Evolutionary conservation across 371 early-diverging fungal species (phyloP).

Genomic region (Mucor saturninus): DNA sequence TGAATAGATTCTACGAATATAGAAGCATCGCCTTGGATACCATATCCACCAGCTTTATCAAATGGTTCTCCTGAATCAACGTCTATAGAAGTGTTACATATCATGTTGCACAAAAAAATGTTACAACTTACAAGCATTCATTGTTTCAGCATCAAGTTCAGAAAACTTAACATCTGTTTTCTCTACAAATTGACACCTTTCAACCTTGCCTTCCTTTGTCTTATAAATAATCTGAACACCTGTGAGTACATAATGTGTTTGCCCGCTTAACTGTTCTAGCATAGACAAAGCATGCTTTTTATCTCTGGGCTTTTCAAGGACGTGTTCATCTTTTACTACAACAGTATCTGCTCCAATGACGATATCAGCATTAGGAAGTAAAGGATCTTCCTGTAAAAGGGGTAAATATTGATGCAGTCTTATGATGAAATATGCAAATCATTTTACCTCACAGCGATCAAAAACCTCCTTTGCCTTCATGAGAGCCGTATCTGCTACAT

Average conservation of each 20-base stretch:
- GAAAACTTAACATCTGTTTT: slow-evolving; percentile 55
- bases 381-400: slow-evolving; percentile 27
- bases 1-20: slow-evolving; percentile 76
- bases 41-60: slow-evolving; percentile 90
- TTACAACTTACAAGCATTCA: slow-evolving; percentile 66
- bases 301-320: slow-evolving; percentile 67
- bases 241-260: slow-evolving; percentile 68
- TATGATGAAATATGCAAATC: slow-evolving; percentile 1
- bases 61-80: slow-evolving; percentile 50
- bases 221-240: slow-evolving; percentile 60
- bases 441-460: slow-evolving; percentile 38
- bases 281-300: slow-evolving; percentile 61
- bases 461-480: slow-evolving; percentile 48
- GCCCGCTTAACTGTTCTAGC: slow-evolving; percentile 60
- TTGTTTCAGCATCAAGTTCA: slow-evolving; percentile 49
- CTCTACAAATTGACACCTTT: slow-evolving; percentile 47
- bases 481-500: slow-evolving; percentile 44
- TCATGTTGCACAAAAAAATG: slow-evolving; percentile 4
- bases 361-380: slow-evolving; percentile 52
- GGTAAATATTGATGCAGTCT: neutral
- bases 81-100: slow-evolving; percentile 32
- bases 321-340: slow-evolving; percentile 60
- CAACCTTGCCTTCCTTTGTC: slow-evolving; percentile 21
- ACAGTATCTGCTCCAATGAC: slow-evolving; percentile 87
- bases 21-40: slow-evolving; percentile 79